Evolutionary conservation across 176 grass and related monocot genomes (phyloP).

Genomic region (Urochloa ruziziensis): DNA sequence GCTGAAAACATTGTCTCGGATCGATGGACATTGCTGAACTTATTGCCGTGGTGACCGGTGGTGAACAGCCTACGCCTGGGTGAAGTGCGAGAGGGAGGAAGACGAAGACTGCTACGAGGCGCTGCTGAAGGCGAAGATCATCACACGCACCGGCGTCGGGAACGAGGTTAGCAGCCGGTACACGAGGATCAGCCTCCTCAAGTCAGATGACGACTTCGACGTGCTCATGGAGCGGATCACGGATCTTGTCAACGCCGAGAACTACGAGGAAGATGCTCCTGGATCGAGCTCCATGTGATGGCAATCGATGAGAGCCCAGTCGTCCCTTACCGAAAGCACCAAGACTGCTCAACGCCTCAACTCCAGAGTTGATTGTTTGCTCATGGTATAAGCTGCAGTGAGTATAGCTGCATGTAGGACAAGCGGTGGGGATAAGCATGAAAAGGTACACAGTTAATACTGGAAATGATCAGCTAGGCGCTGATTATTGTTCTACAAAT

Average conservation of each 20-base stretch:
- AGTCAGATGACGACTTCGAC: constrained; percentile 67
- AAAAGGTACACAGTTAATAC: too few species aligned
- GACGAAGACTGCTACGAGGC: constrained; percentile 52
- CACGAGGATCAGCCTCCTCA: constrained; percentile 64
- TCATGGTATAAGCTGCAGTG: too few species aligned
- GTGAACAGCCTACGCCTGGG: constrained; percentile 76
- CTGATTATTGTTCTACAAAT: too few species aligned
- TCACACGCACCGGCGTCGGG: constrained; percentile 8
- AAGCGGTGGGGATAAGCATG: too few species aligned
- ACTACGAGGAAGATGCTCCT: neutral
- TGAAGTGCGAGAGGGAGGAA: constrained; percentile 75
- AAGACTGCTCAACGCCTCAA: too few species aligned
- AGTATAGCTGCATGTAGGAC: too few species aligned
- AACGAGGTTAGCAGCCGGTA: constrained; percentile 34
- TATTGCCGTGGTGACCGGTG: neutral
- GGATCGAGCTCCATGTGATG: constrained; percentile 28
- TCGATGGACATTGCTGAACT: neutral
- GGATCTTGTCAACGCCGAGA: constrained; percentile 50
- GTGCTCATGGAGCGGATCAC: constrained; percentile 51
- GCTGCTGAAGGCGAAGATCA: constrained; percentile 51
- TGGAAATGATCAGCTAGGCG: too few species aligned
- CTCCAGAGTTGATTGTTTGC: too few species aligned
- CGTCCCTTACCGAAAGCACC: neutral
- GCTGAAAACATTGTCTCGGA: neutral
- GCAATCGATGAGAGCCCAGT: neutral